phyloP scores from a whole-genome alignment of 225 moss, liverwort and hornwort species.

The Lunularia cruciata region DNA sequence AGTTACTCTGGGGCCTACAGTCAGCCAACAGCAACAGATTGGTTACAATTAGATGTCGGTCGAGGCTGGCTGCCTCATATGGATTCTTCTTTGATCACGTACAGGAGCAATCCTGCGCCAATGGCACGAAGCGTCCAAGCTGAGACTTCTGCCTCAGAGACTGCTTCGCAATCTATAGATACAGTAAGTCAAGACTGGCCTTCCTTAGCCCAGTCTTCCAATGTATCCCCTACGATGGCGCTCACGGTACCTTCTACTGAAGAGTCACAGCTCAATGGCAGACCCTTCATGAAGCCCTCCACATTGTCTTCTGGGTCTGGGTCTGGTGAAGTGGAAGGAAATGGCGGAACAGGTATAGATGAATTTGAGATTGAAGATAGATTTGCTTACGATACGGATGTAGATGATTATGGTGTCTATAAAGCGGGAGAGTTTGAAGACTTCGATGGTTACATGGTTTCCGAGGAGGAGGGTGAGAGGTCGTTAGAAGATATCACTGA shows the following conservation, averaged over 20 bases:
- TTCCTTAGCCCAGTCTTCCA: constrained; percentile 59
- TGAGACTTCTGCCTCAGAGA: constrained; percentile 39
- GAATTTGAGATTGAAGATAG: constrained; percentile 66
- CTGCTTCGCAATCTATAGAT: constrained; percentile 36
- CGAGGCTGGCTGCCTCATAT: constrained; percentile 67
- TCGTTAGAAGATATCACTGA: constrained; percentile 58
- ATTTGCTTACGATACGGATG: constrained; percentile 74
- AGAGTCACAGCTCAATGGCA: constrained; percentile 53
- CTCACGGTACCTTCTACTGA: constrained; percentile 45
- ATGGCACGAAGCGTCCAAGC: constrained; percentile 27
- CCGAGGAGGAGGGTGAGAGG: constrained; percentile 87
- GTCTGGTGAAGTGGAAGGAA: constrained; percentile 37
- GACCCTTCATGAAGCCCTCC: constrained; percentile 50
- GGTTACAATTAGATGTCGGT: constrained; percentile 81
- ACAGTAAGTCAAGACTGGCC: constrained; percentile 65
- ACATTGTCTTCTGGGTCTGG: constrained; percentile 56
- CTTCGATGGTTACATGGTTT: constrained; percentile 76
- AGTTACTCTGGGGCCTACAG: constrained; percentile 64
- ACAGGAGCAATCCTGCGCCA: constrained; percentile 32
- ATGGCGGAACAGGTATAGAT: constrained; percentile 50
- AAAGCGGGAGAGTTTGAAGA: constrained; percentile 75
- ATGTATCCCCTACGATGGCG: constrained; percentile 54
- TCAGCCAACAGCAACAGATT: constrained; percentile 77
- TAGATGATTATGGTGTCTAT: constrained; percentile 71
- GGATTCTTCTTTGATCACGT: constrained; percentile 48